Evolutionary conservation across 257 asterid genomes (phyloP).

Genomic region (Ligustrum vulgare): DNA sequence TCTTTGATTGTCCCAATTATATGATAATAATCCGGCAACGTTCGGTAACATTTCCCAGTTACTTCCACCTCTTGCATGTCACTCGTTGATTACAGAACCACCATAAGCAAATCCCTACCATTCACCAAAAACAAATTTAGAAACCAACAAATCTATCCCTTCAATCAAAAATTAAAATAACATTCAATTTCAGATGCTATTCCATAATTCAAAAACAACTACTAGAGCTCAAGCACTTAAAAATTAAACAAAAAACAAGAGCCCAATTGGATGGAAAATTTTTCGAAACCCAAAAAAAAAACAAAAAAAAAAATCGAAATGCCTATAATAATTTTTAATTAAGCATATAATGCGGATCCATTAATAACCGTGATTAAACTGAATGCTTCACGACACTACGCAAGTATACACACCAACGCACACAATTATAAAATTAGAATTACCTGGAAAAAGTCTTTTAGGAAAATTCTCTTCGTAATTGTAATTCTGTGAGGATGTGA

Average conservation of each 20-base stretch:
- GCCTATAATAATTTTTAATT: not conserved
- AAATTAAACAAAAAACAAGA: not conserved
- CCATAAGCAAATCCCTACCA: constrained; percentile 27
- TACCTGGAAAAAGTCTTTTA: constrained; percentile 25
- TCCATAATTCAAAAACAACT: not conserved
- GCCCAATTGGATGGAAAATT: not conserved
- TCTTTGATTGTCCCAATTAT: constrained; percentile 32
- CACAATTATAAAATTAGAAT: constrained; percentile 11
- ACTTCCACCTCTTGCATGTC: constrained; percentile 37
- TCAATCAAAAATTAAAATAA: not conserved
- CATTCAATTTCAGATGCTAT: not conserved
- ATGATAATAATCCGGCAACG: constrained; percentile 30
- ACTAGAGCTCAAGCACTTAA: not conserved
- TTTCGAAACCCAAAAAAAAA: not conserved
- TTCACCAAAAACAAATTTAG: constrained; percentile 21
- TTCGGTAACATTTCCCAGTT: constrained; percentile 25
- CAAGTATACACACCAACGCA: constrained; percentile 14
- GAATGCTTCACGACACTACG: not conserved
- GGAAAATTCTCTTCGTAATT: constrained; percentile 6
- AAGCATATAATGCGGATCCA: constrained; percentile 43
- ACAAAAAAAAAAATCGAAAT: constrained; percentile 9
- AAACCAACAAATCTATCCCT: not conserved
- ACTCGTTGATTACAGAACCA: constrained; percentile 29
- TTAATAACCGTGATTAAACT: constrained; percentile 21
- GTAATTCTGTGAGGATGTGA: constrained; percentile 20